A percentile compares a stretch with the other conserved stretches of the same genome.
Conservation (phyloP, 1,284 basidiomycete species). For the Trichosporon sp. region DNA sequence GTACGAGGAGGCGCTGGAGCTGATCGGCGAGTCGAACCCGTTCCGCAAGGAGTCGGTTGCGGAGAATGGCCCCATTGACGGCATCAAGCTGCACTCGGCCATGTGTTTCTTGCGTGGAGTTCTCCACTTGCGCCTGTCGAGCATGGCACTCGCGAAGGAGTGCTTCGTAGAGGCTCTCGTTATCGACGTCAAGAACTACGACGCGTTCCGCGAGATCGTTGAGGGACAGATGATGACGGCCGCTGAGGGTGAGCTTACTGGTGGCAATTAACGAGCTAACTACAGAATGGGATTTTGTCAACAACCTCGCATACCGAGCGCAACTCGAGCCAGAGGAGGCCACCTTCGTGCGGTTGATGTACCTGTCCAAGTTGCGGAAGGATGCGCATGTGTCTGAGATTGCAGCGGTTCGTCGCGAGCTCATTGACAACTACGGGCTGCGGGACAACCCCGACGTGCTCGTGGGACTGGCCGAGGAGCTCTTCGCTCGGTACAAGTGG, state of each 20-base stretch:
- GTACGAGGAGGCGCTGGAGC: conserved; percentile 88
- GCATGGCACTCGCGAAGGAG: conserved; percentile 83
- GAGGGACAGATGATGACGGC: conserved; percentile 91
- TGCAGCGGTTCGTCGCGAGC: conserved; percentile 68
- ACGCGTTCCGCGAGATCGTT: conserved; percentile 87
- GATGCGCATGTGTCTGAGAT: conserved; percentile 82
- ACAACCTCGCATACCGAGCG: conserved; percentile 75
- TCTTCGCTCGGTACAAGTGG: conserved; percentile 86
- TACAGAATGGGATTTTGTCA: conserved; percentile 93
- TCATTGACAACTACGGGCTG: conserved; percentile 77
- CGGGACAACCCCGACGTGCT: conserved; percentile 89
- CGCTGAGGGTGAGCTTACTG: conserved; percentile 71
- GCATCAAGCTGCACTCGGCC: conserved; percentile 93
- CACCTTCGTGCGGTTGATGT: conserved; percentile 86
- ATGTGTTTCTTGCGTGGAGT: conserved; percentile 93
- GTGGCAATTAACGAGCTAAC: not conserved
- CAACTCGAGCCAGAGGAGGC: conserved; percentile 79
- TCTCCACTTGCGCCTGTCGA: conserved; percentile 89
- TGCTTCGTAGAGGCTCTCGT: conserved; percentile 93
- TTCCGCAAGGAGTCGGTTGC: conserved; percentile 60
- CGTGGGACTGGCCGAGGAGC: conserved; percentile 85
- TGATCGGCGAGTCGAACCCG: conserved; percentile 88
- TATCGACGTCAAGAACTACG: conserved; percentile 96
- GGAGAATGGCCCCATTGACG: conserved; percentile 59
- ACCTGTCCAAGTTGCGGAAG: conserved; percentile 87